Evolutionary conservation across 768 basidiomycete genomes (phyloP).

Genomic region (Amyloporia xantha): DNA sequence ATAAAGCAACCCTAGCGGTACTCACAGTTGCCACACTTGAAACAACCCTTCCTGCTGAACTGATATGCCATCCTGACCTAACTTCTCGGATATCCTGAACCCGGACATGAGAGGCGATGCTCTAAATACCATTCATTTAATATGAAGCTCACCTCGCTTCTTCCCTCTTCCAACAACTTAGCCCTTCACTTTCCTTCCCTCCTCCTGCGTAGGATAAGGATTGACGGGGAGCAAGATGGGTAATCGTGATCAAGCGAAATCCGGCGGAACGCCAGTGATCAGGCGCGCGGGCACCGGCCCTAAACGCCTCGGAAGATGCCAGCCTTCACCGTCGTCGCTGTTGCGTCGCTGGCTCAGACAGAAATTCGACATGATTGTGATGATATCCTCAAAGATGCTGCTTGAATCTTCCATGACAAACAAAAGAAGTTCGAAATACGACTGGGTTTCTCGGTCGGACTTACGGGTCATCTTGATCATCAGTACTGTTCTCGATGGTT

Average conservation of each 20-base stretch:
- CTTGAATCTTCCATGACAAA: no score
- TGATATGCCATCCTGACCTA: conserved; percentile 69
- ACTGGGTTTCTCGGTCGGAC: no score
- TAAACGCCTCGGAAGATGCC: neutral
- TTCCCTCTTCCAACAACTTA: conserved; percentile 69
- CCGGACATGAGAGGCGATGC: conserved; percentile 6
- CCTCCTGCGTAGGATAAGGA: conserved; percentile 45
- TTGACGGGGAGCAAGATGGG: conserved; percentile 33
- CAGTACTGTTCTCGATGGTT: no score
- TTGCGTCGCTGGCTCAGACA: no score
- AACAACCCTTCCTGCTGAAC: conserved; percentile 83
- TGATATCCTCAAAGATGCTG: no score
- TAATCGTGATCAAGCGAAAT: conserved; percentile 19
- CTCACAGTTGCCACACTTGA: conserved; percentile 90
- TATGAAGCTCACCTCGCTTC: conserved; percentile 57
- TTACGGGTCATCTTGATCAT: no score
- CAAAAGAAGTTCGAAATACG: no score
- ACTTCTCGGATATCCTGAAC: conserved; percentile 29
- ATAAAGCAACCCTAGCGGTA: conserved; percentile 19
- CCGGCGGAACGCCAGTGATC: neutral
- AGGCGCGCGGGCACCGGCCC: neutral
- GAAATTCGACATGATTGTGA: no score
- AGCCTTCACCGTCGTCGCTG: no score
- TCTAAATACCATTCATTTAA: no score
- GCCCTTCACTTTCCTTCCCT: conserved; percentile 60